phyloP scores from a whole-genome alignment of 768 basidiomycete species.

The Phylloporus sp. region DNA sequence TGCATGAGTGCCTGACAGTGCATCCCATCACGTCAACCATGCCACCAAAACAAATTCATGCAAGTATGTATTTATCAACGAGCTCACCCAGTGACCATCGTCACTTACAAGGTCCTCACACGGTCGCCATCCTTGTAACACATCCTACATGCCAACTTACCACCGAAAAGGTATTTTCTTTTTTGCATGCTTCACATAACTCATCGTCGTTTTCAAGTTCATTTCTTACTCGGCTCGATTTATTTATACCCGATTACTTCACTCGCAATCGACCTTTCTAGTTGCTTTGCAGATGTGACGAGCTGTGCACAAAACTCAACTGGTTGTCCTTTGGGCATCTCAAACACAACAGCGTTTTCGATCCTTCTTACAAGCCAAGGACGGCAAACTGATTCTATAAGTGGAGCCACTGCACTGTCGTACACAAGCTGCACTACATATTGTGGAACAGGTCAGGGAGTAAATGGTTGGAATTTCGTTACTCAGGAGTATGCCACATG shows the following conservation, averaged over 20 bases:
- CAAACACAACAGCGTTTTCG: slow-evolving; percentile 10
- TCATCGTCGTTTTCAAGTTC: background rate
- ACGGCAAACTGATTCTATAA: background rate
- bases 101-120: no score
- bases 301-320: background rate
- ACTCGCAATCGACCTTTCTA: slow-evolving; percentile 3
- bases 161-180: slow-evolving; percentile 1
- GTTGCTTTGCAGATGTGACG: slow-evolving; percentile 10
- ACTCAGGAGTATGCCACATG: slow-evolving; percentile 40
- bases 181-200: background rate
- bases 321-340: slow-evolving; percentile 6
- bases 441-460: slow-evolving; percentile 14
- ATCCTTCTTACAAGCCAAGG: slow-evolving; percentile 14
- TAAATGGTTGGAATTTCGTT: slow-evolving; percentile 20
- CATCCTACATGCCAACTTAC: background rate
- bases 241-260: background rate
- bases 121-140: no score
- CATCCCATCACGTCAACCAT: no score
- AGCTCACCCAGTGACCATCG: no score
- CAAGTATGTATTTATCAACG: no score
- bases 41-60: no score
- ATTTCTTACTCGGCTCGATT: background rate
- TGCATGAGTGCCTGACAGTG: no score
- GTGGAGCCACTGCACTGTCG: slow-evolving; percentile 8
- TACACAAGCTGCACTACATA: background rate